Evolutionary conservation across 75 land plant genomes (phyloP).

Genomic region (Pinus albicaulis): DNA sequence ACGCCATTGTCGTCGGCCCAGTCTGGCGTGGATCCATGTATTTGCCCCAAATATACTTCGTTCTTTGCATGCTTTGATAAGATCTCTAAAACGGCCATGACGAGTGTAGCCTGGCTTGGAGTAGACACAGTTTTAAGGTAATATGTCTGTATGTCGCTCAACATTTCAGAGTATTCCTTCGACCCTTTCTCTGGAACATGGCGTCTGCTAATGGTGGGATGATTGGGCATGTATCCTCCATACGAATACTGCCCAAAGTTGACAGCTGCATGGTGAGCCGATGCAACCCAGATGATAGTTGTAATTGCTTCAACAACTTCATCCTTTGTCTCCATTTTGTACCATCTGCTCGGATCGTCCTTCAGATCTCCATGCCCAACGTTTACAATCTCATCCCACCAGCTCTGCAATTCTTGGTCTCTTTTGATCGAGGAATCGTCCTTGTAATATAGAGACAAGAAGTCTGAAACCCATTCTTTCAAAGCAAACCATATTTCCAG

Average conservation of each 20-base stretch:
- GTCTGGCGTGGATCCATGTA: slow-evolving; percentile 21
- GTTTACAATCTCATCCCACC: slow-evolving; percentile 27
- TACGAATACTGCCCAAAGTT: slow-evolving; percentile 75
- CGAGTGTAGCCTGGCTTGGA: slow-evolving; percentile 18
- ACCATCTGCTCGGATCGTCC: slow-evolving; percentile 15
- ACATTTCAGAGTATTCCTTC: slow-evolving; percentile 17
- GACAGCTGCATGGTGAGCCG: slow-evolving; percentile 25
- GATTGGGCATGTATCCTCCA: slow-evolving; percentile 54
- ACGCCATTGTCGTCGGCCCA: slow-evolving; percentile 27
- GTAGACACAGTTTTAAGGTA: slow-evolving; percentile 20
- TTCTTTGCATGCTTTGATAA: slow-evolving; percentile 55
- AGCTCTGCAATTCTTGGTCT: slow-evolving; percentile 25
- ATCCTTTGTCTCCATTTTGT: slow-evolving; percentile 8
- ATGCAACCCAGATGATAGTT: slow-evolving; percentile 27
- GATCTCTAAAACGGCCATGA: slow-evolving; percentile 43
- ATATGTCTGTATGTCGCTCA: slow-evolving; percentile 16
- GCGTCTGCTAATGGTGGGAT: slow-evolving; percentile 20
- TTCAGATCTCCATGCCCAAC: slow-evolving; percentile 35
- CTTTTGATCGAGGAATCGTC: slow-evolving; percentile 7
- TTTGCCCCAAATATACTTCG: slow-evolving; percentile 73
- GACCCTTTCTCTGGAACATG: slow-evolving; percentile 17
- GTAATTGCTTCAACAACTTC: slow-evolving; percentile 3
- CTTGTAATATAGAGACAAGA: slow-evolving; percentile 19
- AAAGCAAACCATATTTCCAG: slow-evolving; percentile 41
- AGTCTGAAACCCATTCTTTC: slow-evolving; percentile 15